Evolutionary conservation across 2,329 filamentous ascomycete genomes (phyloP).

Genomic region (Dothistroma septosporum): DNA sequence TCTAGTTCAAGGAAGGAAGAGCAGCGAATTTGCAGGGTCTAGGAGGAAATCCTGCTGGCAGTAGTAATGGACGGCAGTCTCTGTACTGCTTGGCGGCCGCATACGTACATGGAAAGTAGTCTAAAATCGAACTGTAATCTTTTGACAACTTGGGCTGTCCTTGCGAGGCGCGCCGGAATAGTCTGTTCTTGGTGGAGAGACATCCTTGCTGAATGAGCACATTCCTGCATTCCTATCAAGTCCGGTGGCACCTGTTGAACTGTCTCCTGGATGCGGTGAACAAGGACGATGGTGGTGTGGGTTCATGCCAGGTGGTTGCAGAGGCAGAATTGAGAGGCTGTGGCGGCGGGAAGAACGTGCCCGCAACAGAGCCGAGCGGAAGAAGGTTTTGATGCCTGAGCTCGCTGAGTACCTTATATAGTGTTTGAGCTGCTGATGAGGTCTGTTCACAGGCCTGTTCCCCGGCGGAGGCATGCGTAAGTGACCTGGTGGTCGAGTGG

Average conservation of each 20-base stretch:
- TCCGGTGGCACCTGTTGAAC: not conserved
- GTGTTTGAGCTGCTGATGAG: too few relatives aligned
- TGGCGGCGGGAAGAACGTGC: not conserved
- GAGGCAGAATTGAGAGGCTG: not conserved
- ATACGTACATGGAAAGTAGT: not conserved
- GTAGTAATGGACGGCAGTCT: not conserved
- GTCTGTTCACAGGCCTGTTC: not conserved
- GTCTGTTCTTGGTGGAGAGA: not conserved
- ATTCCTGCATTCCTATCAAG: not conserved
- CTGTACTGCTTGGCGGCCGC: not conserved
- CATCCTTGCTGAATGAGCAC: not conserved
- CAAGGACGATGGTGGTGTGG: not conserved
- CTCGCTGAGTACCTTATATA: too few relatives aligned
- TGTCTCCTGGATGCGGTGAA: not conserved
- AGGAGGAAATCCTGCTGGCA: not conserved
- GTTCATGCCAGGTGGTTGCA: not conserved
- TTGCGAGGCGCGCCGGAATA: not conserved
- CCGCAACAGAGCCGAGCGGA: not conserved
- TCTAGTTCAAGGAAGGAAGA: not conserved
- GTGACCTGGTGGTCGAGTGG: not conserved
- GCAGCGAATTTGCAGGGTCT: not conserved
- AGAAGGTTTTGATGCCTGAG: not conserved
- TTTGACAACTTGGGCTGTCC: not conserved
- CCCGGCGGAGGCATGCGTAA: not conserved
- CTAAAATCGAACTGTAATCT: not conserved